These are phyloP conservation scores for Capsicum pubescens DNA, from an alignment of 257 asterid genomes.

Conservation along the genomic window DNA sequence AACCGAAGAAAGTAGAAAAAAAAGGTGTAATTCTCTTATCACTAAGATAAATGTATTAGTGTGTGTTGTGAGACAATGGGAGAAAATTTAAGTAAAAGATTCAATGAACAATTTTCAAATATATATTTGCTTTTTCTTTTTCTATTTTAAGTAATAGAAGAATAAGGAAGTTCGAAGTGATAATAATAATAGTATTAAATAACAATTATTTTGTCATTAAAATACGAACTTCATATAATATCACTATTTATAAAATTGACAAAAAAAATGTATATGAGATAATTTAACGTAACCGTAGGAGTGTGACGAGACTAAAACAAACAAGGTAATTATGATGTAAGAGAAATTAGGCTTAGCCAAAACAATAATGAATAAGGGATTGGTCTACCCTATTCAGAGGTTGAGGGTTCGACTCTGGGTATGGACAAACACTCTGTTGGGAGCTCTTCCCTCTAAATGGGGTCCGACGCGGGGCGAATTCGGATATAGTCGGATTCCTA, in stretches of 20 bases:
- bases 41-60: too few species aligned
- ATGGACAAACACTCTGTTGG: too few species aligned
- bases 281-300: background rate
- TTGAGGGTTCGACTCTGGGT: too few species aligned
- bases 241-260: background rate
- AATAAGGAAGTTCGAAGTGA: background rate
- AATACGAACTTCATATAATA: background rate
- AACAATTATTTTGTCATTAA: slow-evolving; percentile 1
- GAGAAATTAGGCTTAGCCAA: too few species aligned
- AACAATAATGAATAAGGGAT: too few species aligned
- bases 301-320: background rate
- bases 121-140: background rate
- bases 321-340: background rate
- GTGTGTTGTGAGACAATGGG: too few species aligned
- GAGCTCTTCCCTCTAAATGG: too few species aligned
- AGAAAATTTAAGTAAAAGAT: background rate
- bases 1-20: too few species aligned
- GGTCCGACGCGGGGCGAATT: too few species aligned
- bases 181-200: background rate
- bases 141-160: background rate
- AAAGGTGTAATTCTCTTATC: too few species aligned
- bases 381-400: too few species aligned
- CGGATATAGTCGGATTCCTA: too few species aligned
- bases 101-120: background rate
- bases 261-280: background rate